Percentiles rank a stretch among this genome's conserved stretches.
Conservation (phyloP, 805 yeast species). For the Candida hispaniensis region DNA sequence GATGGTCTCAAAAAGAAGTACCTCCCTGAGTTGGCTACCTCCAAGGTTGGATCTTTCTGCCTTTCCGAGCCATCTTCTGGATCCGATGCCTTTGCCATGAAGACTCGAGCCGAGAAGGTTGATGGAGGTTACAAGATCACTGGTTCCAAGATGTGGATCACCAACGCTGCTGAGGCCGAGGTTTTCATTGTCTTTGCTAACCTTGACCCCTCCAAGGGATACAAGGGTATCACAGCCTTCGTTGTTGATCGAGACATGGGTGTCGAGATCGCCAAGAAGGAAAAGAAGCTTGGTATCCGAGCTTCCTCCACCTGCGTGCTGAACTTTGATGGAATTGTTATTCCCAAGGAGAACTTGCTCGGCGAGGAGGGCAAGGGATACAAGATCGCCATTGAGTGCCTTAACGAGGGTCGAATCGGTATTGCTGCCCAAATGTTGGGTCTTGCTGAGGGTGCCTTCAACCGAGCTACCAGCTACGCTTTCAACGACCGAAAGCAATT, state of each 20-base stretch:
- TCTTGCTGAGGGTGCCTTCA: constrained; percentile 36
- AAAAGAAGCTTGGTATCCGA: constrained; percentile 35
- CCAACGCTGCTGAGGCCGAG: constrained; percentile 36
- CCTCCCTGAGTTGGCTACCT: constrained; percentile 32
- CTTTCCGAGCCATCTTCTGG: constrained; percentile 35
- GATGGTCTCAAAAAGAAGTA: constrained; percentile 31
- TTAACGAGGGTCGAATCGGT: constrained; percentile 38
- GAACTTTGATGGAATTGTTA: constrained; percentile 33
- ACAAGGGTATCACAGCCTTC: constrained; percentile 37
- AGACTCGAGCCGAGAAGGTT: constrained; percentile 31
- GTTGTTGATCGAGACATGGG: constrained; percentile 35
- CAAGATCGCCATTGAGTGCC: constrained; percentile 36
- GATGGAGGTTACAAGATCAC: constrained; percentile 33
- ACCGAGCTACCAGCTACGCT: constrained; percentile 32
- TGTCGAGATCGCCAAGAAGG: constrained; percentile 35
- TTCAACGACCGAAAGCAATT: constrained; percentile 35
- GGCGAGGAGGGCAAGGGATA: constrained; percentile 37
- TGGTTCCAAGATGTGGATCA: constrained; percentile 39
- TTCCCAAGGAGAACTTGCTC: constrained; percentile 34
- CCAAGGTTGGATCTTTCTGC: constrained; percentile 32
- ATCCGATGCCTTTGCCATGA: constrained; percentile 36
- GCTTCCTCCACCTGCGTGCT: constrained; percentile 36
- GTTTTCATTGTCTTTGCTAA: constrained; percentile 34
- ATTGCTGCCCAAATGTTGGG: constrained; percentile 39
- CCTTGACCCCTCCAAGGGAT: constrained; percentile 34